A percentile compares a stretch with the other conserved stretches of the same genome.
Evolutionary conservation across 1,139 yeast species (phyloP).

Genomic region (Candida neerlandica): DNA sequence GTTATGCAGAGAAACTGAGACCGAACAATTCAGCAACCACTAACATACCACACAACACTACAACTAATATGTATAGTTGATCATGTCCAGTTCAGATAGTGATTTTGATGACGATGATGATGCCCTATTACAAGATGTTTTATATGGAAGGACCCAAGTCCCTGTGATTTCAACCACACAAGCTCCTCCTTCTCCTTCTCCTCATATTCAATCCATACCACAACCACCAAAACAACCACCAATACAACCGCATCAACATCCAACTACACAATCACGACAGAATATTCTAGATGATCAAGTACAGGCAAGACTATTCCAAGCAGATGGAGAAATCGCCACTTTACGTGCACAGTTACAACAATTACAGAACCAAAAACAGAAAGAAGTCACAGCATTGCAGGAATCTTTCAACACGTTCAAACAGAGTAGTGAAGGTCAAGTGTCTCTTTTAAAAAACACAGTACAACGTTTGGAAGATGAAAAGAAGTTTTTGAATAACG

Average conservation of each 20-base stretch:
- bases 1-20: not conserved
- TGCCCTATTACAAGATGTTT: constrained; percentile 29
- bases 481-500: constrained; percentile 60
- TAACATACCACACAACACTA: too few species aligned
- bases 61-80: not conserved
- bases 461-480: constrained; percentile 69
- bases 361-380: constrained; percentile 45
- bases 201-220: not conserved
- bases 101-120: constrained; percentile 43
- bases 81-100: constrained; percentile 15
- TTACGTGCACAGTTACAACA: constrained; percentile 64
- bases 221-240: constrained; percentile 10
- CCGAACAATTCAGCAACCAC: not conserved
- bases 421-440: constrained; percentile 41
- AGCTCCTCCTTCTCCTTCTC: constrained; percentile 12
- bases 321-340: constrained; percentile 80
- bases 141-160: constrained; percentile 10
- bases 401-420: constrained; percentile 32
- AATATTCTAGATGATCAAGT: constrained; percentile 15
- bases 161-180: constrained; percentile 5
- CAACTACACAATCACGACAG: constrained; percentile 1
- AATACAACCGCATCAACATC: too few species aligned
- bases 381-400: constrained; percentile 46
- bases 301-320: constrained; percentile 40
- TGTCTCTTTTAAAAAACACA: constrained; percentile 42